Evolutionary conservation across 768 basidiomycete species (phyloP), one percentile per base, ranked within the genome.

Genomic region (Phlebiopsis gigantea): DNA sequence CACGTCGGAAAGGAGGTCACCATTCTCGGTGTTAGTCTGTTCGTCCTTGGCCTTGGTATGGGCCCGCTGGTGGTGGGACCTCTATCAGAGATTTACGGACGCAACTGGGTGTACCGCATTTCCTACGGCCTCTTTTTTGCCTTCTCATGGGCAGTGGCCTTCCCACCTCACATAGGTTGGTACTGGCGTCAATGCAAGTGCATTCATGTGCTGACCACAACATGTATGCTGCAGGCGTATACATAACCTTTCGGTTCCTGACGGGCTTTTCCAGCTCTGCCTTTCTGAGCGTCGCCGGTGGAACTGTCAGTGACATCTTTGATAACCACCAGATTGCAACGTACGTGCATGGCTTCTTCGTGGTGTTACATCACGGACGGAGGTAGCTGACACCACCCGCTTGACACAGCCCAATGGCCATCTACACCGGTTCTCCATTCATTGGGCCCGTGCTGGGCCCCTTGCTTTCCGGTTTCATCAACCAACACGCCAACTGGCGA

Each of bases 71-170:
- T 69, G 15, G 61, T 68, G 66, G 75, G 72, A 7, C 75, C 75
- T 1, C 72, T 70, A 24, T 82, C 71, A 51, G 76, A 77, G 61
- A 61, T 88, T 17, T 81, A 83, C 63, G 88, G 90, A 1, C 74
- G 65, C 12, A 83, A 81, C 55, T 66, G 76, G 42, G 78, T 90
- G 12, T 90, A 92, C 65, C 73, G 76, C 12, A 61, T 76, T 2
- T 85, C 87, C 0, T 90, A 85, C 59, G 60, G 72, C 0, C 60
- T 81, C 4, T 84, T 88, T 66, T 81, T 88, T 62, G 63, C 80
- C 1, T 77, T 87, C 55, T 81, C 83, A 19, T 86, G 85, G 63
- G 85, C 88, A 0, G 82, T 88, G 5, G 86, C 88, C 1, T 91
- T 93, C 58, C 79, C 87, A 1, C 83, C 82, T 3, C 75, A 88